Base-by-base conservation (phyloP, 768 basidiomycete species). In the Trametes cingulata region DNA sequence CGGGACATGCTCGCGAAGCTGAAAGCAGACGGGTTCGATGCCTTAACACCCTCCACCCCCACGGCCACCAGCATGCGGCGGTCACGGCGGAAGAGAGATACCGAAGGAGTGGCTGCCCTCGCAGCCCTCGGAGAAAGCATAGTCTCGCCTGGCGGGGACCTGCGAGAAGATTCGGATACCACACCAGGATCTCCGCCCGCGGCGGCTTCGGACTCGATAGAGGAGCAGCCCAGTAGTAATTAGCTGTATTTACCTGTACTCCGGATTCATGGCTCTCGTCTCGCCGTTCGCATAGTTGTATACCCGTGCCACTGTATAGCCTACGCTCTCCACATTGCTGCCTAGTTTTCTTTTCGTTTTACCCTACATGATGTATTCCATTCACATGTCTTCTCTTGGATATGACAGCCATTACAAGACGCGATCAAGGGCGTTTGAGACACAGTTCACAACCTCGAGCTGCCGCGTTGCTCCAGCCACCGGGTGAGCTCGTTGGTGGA, bases 1-100 rank as follows among this genome's bases (percentile, higher is more conserved):
- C 82, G 82, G 52, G 84, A 87, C 64, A 89, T 94, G 88, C 71
- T 93, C 54, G 88, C 87, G 7, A 82, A 80, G 39, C 78, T 93
- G 27, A 80, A 93, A 71, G 83, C 86, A 6, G 83, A 87, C 62
- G 65, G 65, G 8, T 66, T 66, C 49, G 55, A 62, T 3, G 50
- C 65, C 2, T 37, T 67, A 2, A 51, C 58, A 12, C 67, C 71
- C 14, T 39, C 63, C 17, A 66, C 69, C 9, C 68, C 69, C 8
- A 68, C 67, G 1, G 52, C 36, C 4, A 12, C 59, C 15, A 63
- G 64, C 25, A 61, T 61, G 43, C 63, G 64, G 29, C 63, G 70
- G 41, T 56, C 61, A n/a, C 46, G 61, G 27, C 53, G 65, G 40
- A 56, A 58, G 51, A 29, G 61, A 35, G 59, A 64, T 20, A 54